Base-by-base conservation (phyloP, 2,329 filamentous ascomycete genomes). In the Lasiodiplodia sp. region DNA sequence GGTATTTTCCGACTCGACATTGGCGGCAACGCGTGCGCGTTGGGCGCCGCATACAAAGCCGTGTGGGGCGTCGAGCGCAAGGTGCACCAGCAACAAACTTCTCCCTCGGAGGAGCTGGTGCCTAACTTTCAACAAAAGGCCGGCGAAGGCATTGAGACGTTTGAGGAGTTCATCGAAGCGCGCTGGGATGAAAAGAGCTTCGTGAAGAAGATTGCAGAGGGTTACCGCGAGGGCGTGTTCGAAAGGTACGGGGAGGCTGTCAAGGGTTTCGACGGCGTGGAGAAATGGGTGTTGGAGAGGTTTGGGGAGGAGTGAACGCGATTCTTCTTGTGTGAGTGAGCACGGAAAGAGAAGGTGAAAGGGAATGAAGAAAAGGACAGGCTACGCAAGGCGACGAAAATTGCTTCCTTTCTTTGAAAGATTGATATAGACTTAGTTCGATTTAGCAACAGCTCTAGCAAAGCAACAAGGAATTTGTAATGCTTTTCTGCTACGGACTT, bases 31-130 rank as follows among this genome's bases (percentile, higher is more conserved):
- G 95, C 96, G 2, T 99, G 96, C 81, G 96, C 95, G 12, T 82
- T 98, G 16, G 96, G 96, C 16, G 93, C 93, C 7, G 95, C 95
- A 31, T 97, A 98, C 82, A 98, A 98, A 82, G 95, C 96, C 16
- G 90, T 97, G 0, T 99, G 96, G 96, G 94, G 92, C 0, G 84
- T 93, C 67, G 93, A 96, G 83, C 84, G 92, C 58, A 79, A 80
- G 28, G 40, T 60, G 4, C 34, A 56, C 14, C 44, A 47, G 44
- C n/a, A 47, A n/a, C 18, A 44, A 7, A 44, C 31, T 34, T 34
- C 31, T 34, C 23, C 51, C 28, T 16, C n/a, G 12, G 18, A 38
- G 28, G 53, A 18, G 25, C 21, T 31, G 28, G 64, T 58, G 6
- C 11, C n/a, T 16, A 47, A 47, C 44, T 47, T 21, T 18, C 21